Base-by-base conservation (phyloP, 345 rosid species). In the Arabidopsis suecica region DNA sequence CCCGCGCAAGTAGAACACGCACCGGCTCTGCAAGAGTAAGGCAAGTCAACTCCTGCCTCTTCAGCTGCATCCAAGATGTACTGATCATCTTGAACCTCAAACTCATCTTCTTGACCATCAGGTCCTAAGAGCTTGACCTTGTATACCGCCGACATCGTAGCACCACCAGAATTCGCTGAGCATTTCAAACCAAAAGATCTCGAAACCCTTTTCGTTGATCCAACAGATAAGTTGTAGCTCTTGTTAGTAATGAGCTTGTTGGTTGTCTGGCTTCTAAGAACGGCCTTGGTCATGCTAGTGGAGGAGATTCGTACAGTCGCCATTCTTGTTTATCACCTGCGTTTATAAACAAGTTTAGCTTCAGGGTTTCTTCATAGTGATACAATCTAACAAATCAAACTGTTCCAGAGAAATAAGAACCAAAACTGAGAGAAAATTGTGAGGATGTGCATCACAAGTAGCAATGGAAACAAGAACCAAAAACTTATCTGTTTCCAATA, bases 1-100 rank as follows among this genome's bases (percentile, higher is more conserved):
- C 96, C 97, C 0, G 93, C 91, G 34, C 98, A 93, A 34, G 87
- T 93, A 0, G 89, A 89, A 85, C 98, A 91, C 2, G 97, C 96
- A 14, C 97, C 97, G 0, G 98, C 97, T 82, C 93, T 81, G 86
- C 98, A 91, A 13, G 95, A 93, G 76, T 86, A 89, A 6, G 97
- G 98, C 81, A 91, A 80, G 13, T 93, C 98, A 3, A 86, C 50
- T 67, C 96, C 98, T 0, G 91, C 95, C 10, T 60, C 68, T 82
- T 93, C 98, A 7, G 95, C 97, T 18, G 93, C 85, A 61, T 91
- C 97, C 13, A 93, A 84, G 56, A 93, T 87, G 91, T 81, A 89
- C 9, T 78, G 23, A 47, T 86, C 89, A 5, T 87, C 93, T 0
- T 76, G 67, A 9, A 88, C 96, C 36, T 91, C 91, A 0, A 93